Evolutionary conservation across 1,284 basidiomycete species (phyloP), one percentile per base, ranked within the genome.

Genomic region (Tetrapyrgos nigripes): DNA sequence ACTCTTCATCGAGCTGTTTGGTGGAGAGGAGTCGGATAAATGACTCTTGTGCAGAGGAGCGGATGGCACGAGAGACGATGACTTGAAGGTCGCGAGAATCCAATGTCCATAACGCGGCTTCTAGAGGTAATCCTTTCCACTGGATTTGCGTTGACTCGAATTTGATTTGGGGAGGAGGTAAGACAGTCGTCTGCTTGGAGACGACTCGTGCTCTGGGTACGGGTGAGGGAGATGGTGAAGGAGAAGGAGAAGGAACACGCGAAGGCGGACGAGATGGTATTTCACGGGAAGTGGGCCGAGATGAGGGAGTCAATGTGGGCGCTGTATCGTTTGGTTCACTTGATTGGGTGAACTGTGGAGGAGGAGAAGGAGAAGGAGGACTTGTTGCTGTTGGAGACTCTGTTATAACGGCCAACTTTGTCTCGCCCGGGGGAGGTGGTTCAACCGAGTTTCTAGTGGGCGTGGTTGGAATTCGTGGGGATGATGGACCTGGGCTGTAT

Each of bases 91-190:
- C 87, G 27, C 75, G 62, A 0, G 87, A 89, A 27, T 83, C 82
- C 57, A 92, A 82, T 1, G 87, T 88, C 91, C 90, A 91, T 61
- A 91, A 79, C 4, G 91, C 91, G 0, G 87, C 87, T 59, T 92
- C 88, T 43, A 91, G 75, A 0, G 89, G 83, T 57, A 92, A 75
- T 1, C 83, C 84, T 57, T 87, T 88, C 83, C 84, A 91, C 37
- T 78, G 74, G 21, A 91, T 76, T 21, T 83, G 79, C 0, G 71
- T 67, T 3, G 79, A 72, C n/a, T 85, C 85, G 66, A 90, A 89
- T 47, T 77, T 78, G 64, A 87, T 67, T n/a, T 74, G 57, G 4
- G 82, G 80, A 0, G 82, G 80, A 0, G 79, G 76, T 0, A 76
- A 70, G 27, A 87, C 74, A 9, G 75, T 71, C 9, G 76, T 70